phyloP scores from a whole-genome alignment of 345 rosid species.

The Cochlearia excelsa region DNA sequence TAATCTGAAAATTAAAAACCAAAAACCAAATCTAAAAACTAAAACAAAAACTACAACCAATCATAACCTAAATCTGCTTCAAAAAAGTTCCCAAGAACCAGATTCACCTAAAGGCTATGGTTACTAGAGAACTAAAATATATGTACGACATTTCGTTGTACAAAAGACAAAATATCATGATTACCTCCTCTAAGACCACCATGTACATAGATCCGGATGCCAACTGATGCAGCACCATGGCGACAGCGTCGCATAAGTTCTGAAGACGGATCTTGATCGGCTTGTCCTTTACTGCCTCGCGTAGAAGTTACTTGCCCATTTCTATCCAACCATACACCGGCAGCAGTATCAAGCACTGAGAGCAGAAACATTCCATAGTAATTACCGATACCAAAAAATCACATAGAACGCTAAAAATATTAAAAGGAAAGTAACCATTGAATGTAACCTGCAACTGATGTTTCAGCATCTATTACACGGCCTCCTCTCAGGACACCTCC shows the following conservation, averaged over 20 bases:
- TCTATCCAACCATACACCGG: conserved; percentile 96
- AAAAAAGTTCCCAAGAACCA: conserved; percentile 5
- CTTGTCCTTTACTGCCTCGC: conserved; percentile 57
- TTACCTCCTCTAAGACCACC: conserved; percentile 99
- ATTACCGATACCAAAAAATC: conserved; percentile 1
- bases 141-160: background rate
- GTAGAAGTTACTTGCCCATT: conserved; percentile 86
- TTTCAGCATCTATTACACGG: conserved; percentile 78
- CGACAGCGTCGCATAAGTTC: conserved; percentile 97
- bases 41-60: no score
- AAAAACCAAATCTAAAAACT: no score
- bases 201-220: conserved; percentile 73
- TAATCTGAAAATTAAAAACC: no score
- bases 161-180: background rate
- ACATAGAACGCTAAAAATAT: background rate
- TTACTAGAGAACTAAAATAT: background rate
- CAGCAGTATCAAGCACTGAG: conserved; percentile 91
- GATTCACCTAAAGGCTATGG: conserved; percentile 2
- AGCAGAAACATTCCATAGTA: background rate
- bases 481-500: conserved; percentile 93
- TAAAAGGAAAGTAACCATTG: background rate
- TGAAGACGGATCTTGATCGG: conserved; percentile 65
- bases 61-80: background rate
- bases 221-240: conserved; percentile 95
- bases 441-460: conserved; percentile 82